Conservation (phyloP, 768 basidiomycete genomes). For the Panaeolus cyanescens region DNA sequence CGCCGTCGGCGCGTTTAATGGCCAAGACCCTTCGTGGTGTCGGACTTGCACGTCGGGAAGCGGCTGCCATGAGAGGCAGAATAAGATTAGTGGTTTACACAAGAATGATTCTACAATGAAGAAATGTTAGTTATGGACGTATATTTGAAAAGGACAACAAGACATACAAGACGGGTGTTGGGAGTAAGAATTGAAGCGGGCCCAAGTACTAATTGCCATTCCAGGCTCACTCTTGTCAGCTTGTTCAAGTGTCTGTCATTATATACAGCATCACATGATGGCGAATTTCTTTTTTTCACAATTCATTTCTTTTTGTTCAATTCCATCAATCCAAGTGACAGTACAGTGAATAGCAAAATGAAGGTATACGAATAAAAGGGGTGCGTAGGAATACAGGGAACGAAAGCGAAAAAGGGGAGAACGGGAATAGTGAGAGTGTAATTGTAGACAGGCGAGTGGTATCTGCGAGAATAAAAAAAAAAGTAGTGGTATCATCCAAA, state of each 20-base stretch:
- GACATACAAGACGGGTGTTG: not conserved
- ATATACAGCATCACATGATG: not conserved
- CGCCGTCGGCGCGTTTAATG: conserved; percentile 61
- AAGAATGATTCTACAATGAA: not conserved
- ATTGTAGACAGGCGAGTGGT: not conserved
- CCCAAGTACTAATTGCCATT: conserved; percentile 2
- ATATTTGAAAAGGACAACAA: not conserved
- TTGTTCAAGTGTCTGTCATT: conserved; percentile 4
- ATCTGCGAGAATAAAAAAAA: not conserved
- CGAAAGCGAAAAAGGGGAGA: not conserved
- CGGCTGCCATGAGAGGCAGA: conserved; percentile 20
- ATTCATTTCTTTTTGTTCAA: conserved; percentile 1
- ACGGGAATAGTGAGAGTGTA: not conserved
- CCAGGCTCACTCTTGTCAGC: conserved; percentile 2
- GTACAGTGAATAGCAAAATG: not conserved
- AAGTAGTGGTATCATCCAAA: conserved; percentile 1
- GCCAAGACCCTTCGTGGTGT: conserved; percentile 42
- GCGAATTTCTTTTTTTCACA: not conserved
- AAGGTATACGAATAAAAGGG: not conserved
- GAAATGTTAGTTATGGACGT: not conserved
- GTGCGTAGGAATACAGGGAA: not conserved
- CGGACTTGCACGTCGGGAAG: conserved; percentile 43
- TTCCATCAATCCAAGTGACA: not conserved
- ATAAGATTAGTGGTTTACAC: not conserved
- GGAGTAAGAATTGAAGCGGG: conserved; percentile 2